Base-by-base conservation (phyloP, 805 yeast species). In the Candida peoriensis region DNA sequence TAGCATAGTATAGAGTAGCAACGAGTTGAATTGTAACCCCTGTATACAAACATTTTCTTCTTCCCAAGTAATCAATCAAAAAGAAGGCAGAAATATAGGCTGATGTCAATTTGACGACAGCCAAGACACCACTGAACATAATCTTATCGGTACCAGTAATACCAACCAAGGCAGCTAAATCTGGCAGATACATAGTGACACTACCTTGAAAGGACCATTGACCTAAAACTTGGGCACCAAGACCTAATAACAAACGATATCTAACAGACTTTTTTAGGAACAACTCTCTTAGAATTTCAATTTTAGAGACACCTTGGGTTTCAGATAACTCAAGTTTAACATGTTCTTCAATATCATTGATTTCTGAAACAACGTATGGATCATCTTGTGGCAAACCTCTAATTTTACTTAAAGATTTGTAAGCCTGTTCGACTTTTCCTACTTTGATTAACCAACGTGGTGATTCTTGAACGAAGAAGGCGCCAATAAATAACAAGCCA, bases 171-270 rank as follows among this genome's bases (percentile, higher is more conserved):
- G 63, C 64, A 40, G 73, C 68, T 28, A 74, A 54, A 33, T 70
- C 73, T 2, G 79, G 72, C 24, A 79, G 73, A 44, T 75, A 76
- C 32, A 74, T 71, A 3, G 80, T 74, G 29, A 76, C 57, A 7
- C 78, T 66, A 43, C 67, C 68, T 6, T 78, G 74, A 33, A 78
- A 78, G n/a, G 74, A 66, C 79, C 79, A 75, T 55, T 75, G 79
- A 24, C 70, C 71, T 25, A 74, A 57, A 11, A 73, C 26, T 52
- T 73, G 80, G 20, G 68, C 60, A 36, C 52, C 39, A 23, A 63
- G 37, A 28, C 74, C 68, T 24, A 74, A 42, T 7, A 57, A 44
- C 30, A 74, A 60, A 54, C 79, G 61, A 54, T 69, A 68, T 36
- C 70, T 54, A 36, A 70, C 58, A 6, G 75, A 66, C 34, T 51